phyloP scores from a whole-genome alignment of 2,329 filamentous ascomycete genomes.

The Zymoseptoria tritici region DNA sequence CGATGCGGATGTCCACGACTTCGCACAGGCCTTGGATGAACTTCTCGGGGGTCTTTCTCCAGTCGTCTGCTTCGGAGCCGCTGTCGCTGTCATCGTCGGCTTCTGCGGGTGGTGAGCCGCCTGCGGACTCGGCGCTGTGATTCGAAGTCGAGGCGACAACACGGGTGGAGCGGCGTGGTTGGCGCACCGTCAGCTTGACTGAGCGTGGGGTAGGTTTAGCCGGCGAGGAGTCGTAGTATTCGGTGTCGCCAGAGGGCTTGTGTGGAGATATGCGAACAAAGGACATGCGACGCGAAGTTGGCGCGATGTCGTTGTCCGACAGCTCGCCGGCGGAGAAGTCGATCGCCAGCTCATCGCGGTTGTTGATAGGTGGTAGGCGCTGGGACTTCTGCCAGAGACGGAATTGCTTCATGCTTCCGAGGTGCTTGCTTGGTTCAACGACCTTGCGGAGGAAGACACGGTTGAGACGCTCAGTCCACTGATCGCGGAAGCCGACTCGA shows the following conservation, averaged over 20 bases:
- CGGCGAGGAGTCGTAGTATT: conserved; percentile 17
- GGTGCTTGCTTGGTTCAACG: conserved; percentile 36
- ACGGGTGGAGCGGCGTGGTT: conserved; percentile 25
- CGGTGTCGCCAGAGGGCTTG: conserved; percentile 19
- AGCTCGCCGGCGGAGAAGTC: conserved; percentile 2
- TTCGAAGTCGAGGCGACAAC: conserved; percentile 17
- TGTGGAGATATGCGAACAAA: conserved; percentile 23
- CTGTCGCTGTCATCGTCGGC: conserved; percentile 25
- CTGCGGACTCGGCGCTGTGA: conserved; percentile 13
- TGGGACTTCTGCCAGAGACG: conserved; percentile 27
- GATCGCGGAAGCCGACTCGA: conserved; percentile 68
- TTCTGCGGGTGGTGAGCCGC: conserved; percentile 10
- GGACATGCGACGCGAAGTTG: conserved; percentile 15
- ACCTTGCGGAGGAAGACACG: conserved; percentile 54
- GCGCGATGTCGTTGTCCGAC: conserved; percentile 5
- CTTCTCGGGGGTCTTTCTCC: conserved; percentile 19
- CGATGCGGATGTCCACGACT: conserved; percentile 62
- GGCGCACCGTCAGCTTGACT: conserved; percentile 4
- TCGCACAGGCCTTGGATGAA: conserved; percentile 63
- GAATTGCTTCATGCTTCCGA: conserved; percentile 39
- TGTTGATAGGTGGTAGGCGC: neutral
- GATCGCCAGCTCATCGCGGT: conserved; percentile 8
- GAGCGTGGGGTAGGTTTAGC: conserved; percentile 1
- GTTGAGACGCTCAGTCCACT: conserved; percentile 66
- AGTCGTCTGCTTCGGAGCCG: conserved; percentile 28